phyloP scores from a whole-genome alignment of 768 basidiomycete species.

The Termitomyces sp. region DNA sequence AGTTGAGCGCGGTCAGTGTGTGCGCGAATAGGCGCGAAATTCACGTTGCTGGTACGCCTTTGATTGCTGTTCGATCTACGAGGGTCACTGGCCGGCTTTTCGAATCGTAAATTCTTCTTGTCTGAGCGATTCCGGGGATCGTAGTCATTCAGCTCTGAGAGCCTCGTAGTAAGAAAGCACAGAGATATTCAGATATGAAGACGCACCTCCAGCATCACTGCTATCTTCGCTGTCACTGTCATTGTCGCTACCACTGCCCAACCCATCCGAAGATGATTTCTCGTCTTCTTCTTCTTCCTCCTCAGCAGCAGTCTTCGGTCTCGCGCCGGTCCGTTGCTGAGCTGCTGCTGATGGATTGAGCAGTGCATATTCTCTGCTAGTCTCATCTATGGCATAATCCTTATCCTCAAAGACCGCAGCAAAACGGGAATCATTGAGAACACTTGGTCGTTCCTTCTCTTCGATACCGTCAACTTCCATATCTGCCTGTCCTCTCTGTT shows the following conservation, averaged over 20 bases:
- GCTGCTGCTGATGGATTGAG: constrained; percentile 85
- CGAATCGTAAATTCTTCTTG: constrained; percentile 40
- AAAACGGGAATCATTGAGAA: constrained; percentile 88
- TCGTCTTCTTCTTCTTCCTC: constrained; percentile 89
- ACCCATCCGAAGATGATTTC: constrained; percentile 54
- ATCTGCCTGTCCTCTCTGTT: constrained; percentile 31
- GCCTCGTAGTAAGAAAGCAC: background rate
- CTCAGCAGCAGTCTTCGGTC: constrained; percentile 76
- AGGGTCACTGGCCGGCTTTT: constrained; percentile 39
- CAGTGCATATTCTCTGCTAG: constrained; percentile 81
- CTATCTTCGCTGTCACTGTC: constrained; percentile 41
- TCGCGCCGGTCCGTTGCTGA: constrained; percentile 36
- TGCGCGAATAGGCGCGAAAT: constrained; percentile 62
- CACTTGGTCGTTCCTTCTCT: constrained; percentile 33
- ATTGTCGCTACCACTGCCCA: constrained; percentile 37
- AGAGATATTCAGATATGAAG: constrained; percentile 13
- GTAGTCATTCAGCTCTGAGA: constrained; percentile 44
- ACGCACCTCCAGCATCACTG: constrained; percentile 51
- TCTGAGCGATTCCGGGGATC: constrained; percentile 46
- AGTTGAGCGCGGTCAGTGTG: constrained; percentile 20
- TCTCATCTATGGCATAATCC: constrained; percentile 89
- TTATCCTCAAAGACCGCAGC: constrained; percentile 86
- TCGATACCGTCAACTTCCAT: constrained; percentile 31
- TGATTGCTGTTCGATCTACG: constrained; percentile 40
- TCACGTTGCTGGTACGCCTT: constrained; percentile 35